Evolutionary conservation across 257 asterid genomes (phyloP).

Genomic region (Ehretia macrophylla): DNA sequence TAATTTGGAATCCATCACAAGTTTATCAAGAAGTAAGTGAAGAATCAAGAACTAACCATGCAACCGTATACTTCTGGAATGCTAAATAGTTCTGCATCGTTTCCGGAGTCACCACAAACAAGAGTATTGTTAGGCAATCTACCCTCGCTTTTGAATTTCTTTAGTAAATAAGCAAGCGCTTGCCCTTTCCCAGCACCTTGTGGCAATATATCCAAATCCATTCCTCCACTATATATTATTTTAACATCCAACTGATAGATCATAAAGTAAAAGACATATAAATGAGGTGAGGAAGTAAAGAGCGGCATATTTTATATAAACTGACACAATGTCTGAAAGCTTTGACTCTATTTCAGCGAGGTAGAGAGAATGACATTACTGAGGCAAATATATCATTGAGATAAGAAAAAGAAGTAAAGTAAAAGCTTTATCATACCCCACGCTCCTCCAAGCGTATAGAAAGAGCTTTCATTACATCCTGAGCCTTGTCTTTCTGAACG

Average conservation of each 20-base stretch:
- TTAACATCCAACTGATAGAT: conserved; percentile 78
- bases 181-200: conserved; percentile 99
- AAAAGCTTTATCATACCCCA: conserved; percentile 61
- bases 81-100: conserved; percentile 88
- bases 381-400: neutral
- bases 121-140: conserved; percentile 78
- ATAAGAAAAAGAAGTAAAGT: neutral
- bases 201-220: conserved; percentile 91
- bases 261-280: conserved; percentile 16
- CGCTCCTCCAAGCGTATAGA: conserved; percentile 48
- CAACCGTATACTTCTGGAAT: conserved; percentile 92
- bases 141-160: conserved; percentile 57
- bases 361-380: neutral
- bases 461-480: conserved; percentile 55
- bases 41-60: conserved; percentile 57
- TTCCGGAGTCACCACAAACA: conserved; percentile 98
- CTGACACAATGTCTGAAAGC: no score
- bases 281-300: conserved; percentile 10
- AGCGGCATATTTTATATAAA: neutral
- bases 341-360: no score
- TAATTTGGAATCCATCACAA: conserved; percentile 12
- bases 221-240: conserved; percentile 97
- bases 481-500: conserved; percentile 74
- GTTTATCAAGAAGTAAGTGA: conserved; percentile 12
- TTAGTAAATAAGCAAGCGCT: conserved; percentile 94